Percentiles rank a stretch among this genome's conserved stretches.
These are phyloP conservation scores for Cyphellophora attinorum DNA, from an alignment of 2,329 filamentous ascomycete species.

Conservation along the genomic window DNA sequence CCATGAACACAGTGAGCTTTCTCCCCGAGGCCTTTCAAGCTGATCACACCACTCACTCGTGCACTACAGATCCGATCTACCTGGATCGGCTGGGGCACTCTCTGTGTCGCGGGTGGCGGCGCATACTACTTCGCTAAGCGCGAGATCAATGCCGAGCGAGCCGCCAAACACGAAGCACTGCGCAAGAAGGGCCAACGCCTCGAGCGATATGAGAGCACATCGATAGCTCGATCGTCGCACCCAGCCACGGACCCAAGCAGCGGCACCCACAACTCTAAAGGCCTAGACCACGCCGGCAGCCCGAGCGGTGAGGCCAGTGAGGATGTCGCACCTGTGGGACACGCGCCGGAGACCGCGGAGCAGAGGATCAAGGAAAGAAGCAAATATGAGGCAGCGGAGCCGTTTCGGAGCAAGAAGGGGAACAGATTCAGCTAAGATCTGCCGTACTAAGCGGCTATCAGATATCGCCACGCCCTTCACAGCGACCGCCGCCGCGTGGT, in stretches of 20 bases:
- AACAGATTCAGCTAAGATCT: constrained; percentile 66
- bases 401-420: constrained; percentile 71
- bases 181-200: constrained; percentile 47
- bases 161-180: constrained; percentile 58
- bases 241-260: constrained; percentile 14
- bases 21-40: too few species aligned
- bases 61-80: constrained; percentile 44
- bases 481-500: too few species aligned
- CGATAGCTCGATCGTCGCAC: constrained; percentile 11
- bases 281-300: constrained; percentile 46
- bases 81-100: constrained; percentile 81
- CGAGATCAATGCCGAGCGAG: constrained; percentile 84
- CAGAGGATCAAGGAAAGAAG: constrained; percentile 65
- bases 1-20: constrained; percentile 46
- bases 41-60: too few species aligned
- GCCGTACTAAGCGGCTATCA: too few species aligned
- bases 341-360: constrained; percentile 63
- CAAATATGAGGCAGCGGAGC: constrained; percentile 74
- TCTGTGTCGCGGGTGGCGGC: constrained; percentile 77
- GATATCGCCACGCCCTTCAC: too few species aligned
- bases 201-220: constrained; percentile 26
- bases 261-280: constrained; percentile 20
- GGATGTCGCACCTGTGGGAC: constrained; percentile 78
- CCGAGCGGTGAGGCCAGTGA: constrained; percentile 63
- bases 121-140: constrained; percentile 95